Evolutionary conservation across 495 filamentous ascomycete species (phyloP).

Genomic region (Eremomyces bilateralis): DNA sequence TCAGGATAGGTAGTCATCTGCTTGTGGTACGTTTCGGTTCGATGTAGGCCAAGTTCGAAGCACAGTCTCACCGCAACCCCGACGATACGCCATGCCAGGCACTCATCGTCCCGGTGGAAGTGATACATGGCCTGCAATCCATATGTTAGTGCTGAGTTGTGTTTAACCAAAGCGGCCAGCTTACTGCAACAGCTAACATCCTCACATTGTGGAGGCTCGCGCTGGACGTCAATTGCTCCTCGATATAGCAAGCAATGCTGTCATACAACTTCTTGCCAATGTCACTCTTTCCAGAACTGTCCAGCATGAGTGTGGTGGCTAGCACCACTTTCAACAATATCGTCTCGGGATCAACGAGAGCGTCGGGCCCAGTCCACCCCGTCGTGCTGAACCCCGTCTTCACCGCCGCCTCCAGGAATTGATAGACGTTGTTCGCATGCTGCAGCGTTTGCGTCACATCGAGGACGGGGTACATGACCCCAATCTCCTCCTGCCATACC

Average conservation of each 20-base stretch:
- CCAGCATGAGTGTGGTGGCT: conserved; percentile 48
- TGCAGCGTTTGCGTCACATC: conserved; percentile 42
- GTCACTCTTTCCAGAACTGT: conserved; percentile 55
- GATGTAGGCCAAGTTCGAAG: conserved; percentile 60
- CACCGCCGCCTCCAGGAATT: conserved; percentile 46
- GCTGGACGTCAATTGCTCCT: conserved; percentile 43
- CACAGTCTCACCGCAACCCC: conserved; percentile 56
- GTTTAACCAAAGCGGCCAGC: conserved; percentile 9
- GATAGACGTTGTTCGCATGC: conserved; percentile 42
- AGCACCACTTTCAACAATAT: conserved; percentile 58
- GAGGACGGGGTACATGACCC: conserved; percentile 68
- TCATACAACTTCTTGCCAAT: conserved; percentile 48
- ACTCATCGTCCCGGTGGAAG: conserved; percentile 63
- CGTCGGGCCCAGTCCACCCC: conserved; percentile 33
- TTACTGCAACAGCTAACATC: conserved; percentile 48
- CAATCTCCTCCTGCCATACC: conserved; percentile 65
- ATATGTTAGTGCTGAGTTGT: background rate
- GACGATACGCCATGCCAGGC: conserved; percentile 57
- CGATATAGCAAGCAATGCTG: conserved; percentile 42
- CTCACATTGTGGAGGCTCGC: conserved; percentile 46
- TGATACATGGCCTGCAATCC: conserved; percentile 50
- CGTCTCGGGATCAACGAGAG: conserved; percentile 44
- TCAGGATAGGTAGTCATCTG: conserved; percentile 38
- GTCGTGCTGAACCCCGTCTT: conserved; percentile 33
- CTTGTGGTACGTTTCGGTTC: conserved; percentile 46